A percentile compares a stretch with the other conserved stretches of the same genome.
Evolutionary conservation across 2,329 filamentous ascomycete species (phyloP).

Genomic region (Trichoderma oligosporum): DNA sequence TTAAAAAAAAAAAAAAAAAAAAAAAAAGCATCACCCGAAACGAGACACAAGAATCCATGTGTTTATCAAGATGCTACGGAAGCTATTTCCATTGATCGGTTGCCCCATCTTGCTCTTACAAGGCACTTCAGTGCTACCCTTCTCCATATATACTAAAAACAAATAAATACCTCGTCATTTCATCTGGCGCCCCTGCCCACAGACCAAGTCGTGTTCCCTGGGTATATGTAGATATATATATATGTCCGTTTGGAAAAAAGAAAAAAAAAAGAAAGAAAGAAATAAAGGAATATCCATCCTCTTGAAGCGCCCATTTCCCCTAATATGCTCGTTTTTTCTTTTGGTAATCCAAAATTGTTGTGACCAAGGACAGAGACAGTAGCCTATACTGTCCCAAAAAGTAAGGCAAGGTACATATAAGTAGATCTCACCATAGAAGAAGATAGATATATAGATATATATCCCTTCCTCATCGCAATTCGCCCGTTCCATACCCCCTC

Average conservation of each 20-base stretch:
- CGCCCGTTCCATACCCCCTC: background rate
- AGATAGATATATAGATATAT: background rate
- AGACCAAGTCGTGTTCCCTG: conserved; percentile 6
- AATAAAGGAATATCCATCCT: conserved; percentile 1
- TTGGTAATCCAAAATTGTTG: background rate
- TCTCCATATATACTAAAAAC: background rate
- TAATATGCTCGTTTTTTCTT: background rate
- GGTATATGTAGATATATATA: conserved; percentile 16
- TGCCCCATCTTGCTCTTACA: background rate
- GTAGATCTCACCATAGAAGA: background rate
- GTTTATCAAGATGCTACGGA: too few relatives aligned
- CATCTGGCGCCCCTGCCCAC: background rate
- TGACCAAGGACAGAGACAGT: background rate
- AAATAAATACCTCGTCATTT: too few relatives aligned
- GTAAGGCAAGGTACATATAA: background rate
- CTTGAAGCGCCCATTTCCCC: conserved; percentile 10
- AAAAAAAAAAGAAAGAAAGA: conserved; percentile 8
- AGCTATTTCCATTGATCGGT: background rate
- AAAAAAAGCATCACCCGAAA: too few relatives aligned
- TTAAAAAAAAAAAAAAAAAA: background rate
- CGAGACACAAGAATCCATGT: too few relatives aligned
- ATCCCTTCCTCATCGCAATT: background rate
- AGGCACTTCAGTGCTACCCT: too few relatives aligned
- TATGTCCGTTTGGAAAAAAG: conserved; percentile 8
- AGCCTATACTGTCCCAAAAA: background rate